Evolutionary conservation across 768 basidiomycete genomes (phyloP).

Genomic region (Hypholoma sublateritium): DNA sequence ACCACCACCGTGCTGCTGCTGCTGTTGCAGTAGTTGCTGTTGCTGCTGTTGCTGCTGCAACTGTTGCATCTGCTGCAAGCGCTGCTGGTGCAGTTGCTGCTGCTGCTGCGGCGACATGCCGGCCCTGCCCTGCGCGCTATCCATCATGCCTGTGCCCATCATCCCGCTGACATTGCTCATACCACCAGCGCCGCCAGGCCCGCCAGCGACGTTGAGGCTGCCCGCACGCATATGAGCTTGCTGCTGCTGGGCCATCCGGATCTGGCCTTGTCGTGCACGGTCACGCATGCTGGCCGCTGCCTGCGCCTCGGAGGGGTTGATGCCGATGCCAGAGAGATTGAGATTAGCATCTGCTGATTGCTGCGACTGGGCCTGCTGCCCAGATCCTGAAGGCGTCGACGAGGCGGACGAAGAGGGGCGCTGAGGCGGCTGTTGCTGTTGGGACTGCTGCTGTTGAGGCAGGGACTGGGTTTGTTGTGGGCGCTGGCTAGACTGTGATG

Average conservation of each 20-base stretch:
- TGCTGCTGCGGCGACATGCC: constrained; percentile 8
- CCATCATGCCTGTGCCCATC: constrained; percentile 7
- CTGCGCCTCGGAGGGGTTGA: constrained; percentile 9
- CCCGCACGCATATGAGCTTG: neutral
- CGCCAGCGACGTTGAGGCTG: constrained; percentile 4
- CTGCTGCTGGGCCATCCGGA: constrained; percentile 7
- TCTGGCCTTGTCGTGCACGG: constrained; percentile 5
- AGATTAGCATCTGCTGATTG: neutral
- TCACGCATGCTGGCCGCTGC: constrained; percentile 2
- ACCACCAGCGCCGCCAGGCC: constrained; percentile 9
- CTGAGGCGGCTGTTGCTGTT: constrained; percentile 5
- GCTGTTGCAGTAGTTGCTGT: neutral
- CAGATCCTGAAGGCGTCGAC: constrained; percentile 1
- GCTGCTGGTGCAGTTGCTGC: neutral
- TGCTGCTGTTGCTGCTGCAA: neutral
- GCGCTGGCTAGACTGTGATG: neutral
- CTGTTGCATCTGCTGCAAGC: neutral
- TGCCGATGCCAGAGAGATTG: constrained; percentile 6
- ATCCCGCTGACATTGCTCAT: constrained; percentile 16
- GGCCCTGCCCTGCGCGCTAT: neutral
- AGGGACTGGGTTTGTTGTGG: constrained; percentile 1
- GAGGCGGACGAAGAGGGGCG: constrained; percentile 4
- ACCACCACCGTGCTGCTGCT: neutral
- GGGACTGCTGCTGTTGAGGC: constrained; percentile 4
- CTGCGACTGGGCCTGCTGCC: constrained; percentile 3